Conservation (phyloP, 2,329 filamentous ascomycete genomes). For the Zalaria sp. region DNA sequence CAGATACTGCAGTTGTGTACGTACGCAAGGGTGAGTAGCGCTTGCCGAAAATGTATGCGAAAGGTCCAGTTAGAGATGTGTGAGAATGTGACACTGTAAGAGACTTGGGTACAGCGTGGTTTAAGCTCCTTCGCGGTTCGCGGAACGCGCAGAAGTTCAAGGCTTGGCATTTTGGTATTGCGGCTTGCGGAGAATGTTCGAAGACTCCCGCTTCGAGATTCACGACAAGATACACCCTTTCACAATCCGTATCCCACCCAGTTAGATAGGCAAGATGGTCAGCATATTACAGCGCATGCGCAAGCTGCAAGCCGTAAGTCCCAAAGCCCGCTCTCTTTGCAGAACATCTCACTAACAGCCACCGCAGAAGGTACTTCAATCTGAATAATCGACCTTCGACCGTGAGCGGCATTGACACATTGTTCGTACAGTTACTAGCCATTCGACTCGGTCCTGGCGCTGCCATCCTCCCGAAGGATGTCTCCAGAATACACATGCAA, state of each 20-base stretch:
- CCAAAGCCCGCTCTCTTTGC: neutral
- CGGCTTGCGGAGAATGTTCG: neutral
- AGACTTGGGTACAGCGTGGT: too few relatives aligned
- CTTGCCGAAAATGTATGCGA: too few relatives aligned
- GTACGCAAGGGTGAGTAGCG: too few relatives aligned
- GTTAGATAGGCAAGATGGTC: slow-evolving; percentile 29
- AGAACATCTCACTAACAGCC: slow-evolving; percentile 1
- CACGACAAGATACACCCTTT: too few relatives aligned
- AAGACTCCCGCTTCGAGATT: neutral
- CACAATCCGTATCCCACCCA: neutral
- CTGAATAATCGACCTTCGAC: slow-evolving; percentile 4
- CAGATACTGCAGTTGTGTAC: too few relatives aligned
- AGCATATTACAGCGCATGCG: slow-evolving; percentile 56
- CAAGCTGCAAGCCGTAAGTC: slow-evolving; percentile 55
- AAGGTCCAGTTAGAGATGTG: too few relatives aligned
- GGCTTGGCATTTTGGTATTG: too few relatives aligned
- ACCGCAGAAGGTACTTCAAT: slow-evolving; percentile 7
- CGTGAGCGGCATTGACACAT: slow-evolving; percentile 14
- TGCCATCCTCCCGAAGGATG: slow-evolving; percentile 60
- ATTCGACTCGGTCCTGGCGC: slow-evolving; percentile 75
- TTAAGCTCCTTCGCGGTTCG: too few relatives aligned
- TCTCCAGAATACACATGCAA: slow-evolving; percentile 61
- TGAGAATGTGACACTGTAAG: too few relatives aligned
- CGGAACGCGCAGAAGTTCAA: too few relatives aligned
- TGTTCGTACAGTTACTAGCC: slow-evolving; percentile 46